Base-by-base conservation (phyloP, 768 basidiomycete species). In the Mycena latifolia region DNA sequence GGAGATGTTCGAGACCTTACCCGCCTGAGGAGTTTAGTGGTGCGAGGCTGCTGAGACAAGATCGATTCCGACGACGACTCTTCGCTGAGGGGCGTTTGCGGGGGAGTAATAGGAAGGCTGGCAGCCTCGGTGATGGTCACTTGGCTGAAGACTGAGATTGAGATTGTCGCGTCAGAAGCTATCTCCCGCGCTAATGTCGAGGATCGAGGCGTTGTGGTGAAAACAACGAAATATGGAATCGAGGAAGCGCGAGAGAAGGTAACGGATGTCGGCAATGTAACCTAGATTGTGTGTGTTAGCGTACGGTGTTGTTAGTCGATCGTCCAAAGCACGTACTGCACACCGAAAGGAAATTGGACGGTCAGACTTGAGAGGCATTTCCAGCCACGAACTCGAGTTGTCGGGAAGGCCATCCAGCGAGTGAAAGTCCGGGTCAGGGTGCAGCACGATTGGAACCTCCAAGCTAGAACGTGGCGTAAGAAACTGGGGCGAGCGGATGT, bases 161-260 rank as follows among this genome's bases (percentile, higher is more conserved):
- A 85, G 33, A 92, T 87, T 15, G 89, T 90, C 8, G 92, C 89
- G 73, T 92, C 91, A 5, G 89, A 72, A 10, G 90, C 87, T 37
- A 92, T 90, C 72, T 92, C 90, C 63, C 82, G 84, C 11, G 88
- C 84, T 33, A 92, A 77, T 14, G 76, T 68, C 2, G 81, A 75
- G 20, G 87, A 89, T 43, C 87, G 81, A 20, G 88, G 86, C 10
- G 77, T 85, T 31, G 92, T 92, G 12, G 86, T 86, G 77, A 92
- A 92, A 29, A 92, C 88, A 55, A 91, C 89, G 71, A 88, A 92
- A 71, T 88, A 92, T 15, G 91, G 86, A 65, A 93, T 85, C n/a
- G 84, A 84, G 20, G 82, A 83, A 27, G 83, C 75, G 29, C 91
- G 89, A 69, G 86, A 81, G 77, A 91, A 92, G 5, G 84, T 84